Evolutionary conservation across 371 early-diverging fungal genomes (phyloP), one percentile per base, ranked within the genome.

Genomic region (Actinomortierella ambigua): DNA sequence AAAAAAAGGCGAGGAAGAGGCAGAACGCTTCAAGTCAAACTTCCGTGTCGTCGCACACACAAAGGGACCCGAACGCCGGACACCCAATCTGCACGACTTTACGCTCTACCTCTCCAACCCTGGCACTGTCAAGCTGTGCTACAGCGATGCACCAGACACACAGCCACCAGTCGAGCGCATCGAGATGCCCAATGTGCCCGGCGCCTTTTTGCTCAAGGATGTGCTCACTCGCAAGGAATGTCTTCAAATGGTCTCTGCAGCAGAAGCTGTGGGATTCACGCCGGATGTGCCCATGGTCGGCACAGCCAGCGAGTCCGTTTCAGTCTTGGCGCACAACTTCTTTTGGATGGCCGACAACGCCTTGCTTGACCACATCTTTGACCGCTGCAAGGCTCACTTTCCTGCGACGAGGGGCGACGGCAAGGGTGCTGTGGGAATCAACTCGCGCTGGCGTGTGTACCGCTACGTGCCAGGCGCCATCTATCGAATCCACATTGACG

Each of bases 381-480:
- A 70, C 18, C 66, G 86, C 1, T 80, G 81, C 60, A 60, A 73
- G 53, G 56, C 71, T 8, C 77, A 75, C 53, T 69, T 82, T 48
- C 80, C 80, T 17, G 73, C 73, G 54, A 65, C 77, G 1, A 62
- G 73, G 14, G 75, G 67, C 0, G 73, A 71, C 40, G 73, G 73
- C 24, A 50, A 60, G 2, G 69, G 64, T 11, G 65, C 79, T 15
- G 77, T 76, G 6, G 86, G 86, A 2, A 55, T 86, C 50, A 86
- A 86, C 51, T 75, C 83, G 20, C 69, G 86, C 27, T 86, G 80
- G 80, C 58, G 86, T 20, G 76, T 81, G 9, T 83, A 83, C 53
- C 76, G 86, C 6, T 86, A 86, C 63, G 80, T 81, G 15, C 83
- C 84, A 9, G 83, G 83, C 1, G 80, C 82, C 20, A 70, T 86